These are phyloP conservation scores for Amauroascus verrucosus DNA, from an alignment of 2,329 filamentous ascomycete genomes.

Conservation along the genomic window DNA sequence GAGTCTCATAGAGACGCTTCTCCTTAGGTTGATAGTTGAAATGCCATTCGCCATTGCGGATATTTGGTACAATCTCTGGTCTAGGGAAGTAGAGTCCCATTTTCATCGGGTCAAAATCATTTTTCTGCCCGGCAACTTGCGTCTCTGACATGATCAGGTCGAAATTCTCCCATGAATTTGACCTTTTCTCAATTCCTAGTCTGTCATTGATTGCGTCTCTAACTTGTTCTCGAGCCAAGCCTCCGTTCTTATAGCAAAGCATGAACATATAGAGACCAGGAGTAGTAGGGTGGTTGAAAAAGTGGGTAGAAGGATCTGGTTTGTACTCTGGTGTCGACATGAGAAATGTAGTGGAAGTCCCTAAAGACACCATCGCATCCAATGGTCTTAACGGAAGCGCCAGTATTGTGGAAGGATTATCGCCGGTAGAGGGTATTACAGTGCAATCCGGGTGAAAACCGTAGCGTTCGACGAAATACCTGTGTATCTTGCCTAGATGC, in stretches of 20 bases:
- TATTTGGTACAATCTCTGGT: conserved; percentile 90
- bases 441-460: conserved; percentile 66
- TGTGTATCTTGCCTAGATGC: conserved; percentile 62
- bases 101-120: conserved; percentile 53
- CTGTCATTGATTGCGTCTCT: conserved; percentile 62
- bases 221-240: conserved; percentile 79
- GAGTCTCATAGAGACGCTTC: conserved; percentile 44
- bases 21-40: conserved; percentile 52
- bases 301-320: conserved; percentile 84
- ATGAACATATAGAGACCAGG: conserved; percentile 97
- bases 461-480: conserved; percentile 70
- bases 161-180: conserved; percentile 65
- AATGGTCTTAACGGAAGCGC: conserved; percentile 75
- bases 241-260: conserved; percentile 99
- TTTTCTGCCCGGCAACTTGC: conserved; percentile 56
- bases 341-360: conserved; percentile 91
- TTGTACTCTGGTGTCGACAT: conserved; percentile 92
- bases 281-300: conserved; percentile 95
- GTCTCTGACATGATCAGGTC: conserved; percentile 61
- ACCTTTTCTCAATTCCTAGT: conserved; percentile 35
- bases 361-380: conserved; percentile 88
- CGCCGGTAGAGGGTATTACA: conserved; percentile 80
- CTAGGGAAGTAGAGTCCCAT: conserved; percentile 91
- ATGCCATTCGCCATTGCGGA: conserved; percentile 76
- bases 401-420: conserved; percentile 92